A percentile compares a stretch with the other conserved stretches of the same genome.
Evolutionary conservation across 2,329 filamentous ascomycete genomes (phyloP).

Genomic region (Cadophora sp.): DNA sequence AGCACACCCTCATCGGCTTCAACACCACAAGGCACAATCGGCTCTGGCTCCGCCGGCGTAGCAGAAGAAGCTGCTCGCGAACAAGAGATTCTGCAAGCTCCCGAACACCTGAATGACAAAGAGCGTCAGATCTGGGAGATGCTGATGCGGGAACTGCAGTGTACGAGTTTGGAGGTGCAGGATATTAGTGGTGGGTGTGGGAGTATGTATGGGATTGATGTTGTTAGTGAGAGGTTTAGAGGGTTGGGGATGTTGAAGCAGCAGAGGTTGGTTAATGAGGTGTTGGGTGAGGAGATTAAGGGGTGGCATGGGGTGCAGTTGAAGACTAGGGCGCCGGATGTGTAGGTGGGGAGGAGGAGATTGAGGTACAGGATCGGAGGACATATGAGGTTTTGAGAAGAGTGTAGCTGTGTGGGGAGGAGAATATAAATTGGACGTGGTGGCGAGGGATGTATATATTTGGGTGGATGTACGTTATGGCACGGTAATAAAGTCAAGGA

Average conservation of each 20-base stretch:
- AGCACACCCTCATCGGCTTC: slow-evolving; percentile 19
- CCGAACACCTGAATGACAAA: slow-evolving; percentile 59
- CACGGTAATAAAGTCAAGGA: neutral
- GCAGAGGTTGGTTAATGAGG: slow-evolving; percentile 79
- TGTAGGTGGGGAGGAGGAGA: neutral
- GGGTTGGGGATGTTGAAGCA: slow-evolving; percentile 79
- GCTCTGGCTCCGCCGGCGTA: slow-evolving; percentile 23
- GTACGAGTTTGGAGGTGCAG: slow-evolving; percentile 56
- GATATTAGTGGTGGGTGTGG: slow-evolving; percentile 86
- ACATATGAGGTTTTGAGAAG: neutral
- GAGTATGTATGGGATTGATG: slow-evolving; percentile 86
- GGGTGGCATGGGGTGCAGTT: slow-evolving; percentile 85
- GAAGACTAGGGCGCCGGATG: slow-evolving; percentile 62
- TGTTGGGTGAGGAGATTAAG: slow-evolving; percentile 78
- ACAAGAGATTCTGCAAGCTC: slow-evolving; percentile 46
- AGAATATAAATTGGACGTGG: neutral
- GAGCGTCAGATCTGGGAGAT: slow-evolving; percentile 65
- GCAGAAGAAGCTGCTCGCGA: slow-evolving; percentile 9
- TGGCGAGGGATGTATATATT: neutral
- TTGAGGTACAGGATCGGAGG: neutral
- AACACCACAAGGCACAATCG: slow-evolving; percentile 28
- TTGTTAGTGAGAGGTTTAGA: slow-evolving; percentile 73
- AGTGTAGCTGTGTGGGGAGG: slow-evolving; percentile 1
- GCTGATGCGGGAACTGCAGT: slow-evolving; percentile 42
- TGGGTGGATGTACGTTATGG: slow-evolving; percentile 1